Base-by-base conservation (phyloP, 768 basidiomycete species). In the Lactarius sp. region DNA sequence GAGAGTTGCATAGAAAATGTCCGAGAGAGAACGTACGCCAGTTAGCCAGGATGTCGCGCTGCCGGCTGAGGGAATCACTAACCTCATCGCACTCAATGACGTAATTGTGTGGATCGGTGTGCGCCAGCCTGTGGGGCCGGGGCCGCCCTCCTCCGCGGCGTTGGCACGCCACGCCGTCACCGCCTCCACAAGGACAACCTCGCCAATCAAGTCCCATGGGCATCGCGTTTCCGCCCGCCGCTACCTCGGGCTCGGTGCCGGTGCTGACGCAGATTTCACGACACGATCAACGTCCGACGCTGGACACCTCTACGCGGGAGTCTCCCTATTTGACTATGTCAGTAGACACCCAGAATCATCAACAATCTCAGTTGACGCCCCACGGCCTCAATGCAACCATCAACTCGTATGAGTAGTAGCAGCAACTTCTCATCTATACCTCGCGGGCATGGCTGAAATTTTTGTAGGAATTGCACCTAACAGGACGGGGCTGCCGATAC, bases 21-120 rank as follows among this genome's bases (percentile, higher is more conserved):
- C 88, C 2, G 93, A 97, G 52, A 96, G 92, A 37, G 90, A 94
- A 73, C 98, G 96, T 71, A 77, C 91, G 46, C 78, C 96, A 13
- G 77, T 99, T 37, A 92, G 90, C 63, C 85, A 86, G 71, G 87
- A 81, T 7, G 70, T 73, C 12, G 73, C 70, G 6, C 68, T 72
- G 10, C 71, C 79, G 0, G 74, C 74, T 1, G 90, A 87, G 47
- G 90, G 90, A 7, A 85, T 98, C 71, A 91, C 90, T 75, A 86
- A 85, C 71, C 86, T 98, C 52, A 83, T 87, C 22, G 86, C 83
- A 1, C 83, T 91, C 77, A 92, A 94, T 68, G 91, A 97, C 70
- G 81, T 83, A 56, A 79, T 88, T 41, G 80, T 98, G 4, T 98
- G 95, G 95, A 92, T 94, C 0, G 93, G 81, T 57, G 81, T 98